Base-by-base conservation (phyloP, 805 yeast genomes). In the Spathaspora sp. region DNA sequence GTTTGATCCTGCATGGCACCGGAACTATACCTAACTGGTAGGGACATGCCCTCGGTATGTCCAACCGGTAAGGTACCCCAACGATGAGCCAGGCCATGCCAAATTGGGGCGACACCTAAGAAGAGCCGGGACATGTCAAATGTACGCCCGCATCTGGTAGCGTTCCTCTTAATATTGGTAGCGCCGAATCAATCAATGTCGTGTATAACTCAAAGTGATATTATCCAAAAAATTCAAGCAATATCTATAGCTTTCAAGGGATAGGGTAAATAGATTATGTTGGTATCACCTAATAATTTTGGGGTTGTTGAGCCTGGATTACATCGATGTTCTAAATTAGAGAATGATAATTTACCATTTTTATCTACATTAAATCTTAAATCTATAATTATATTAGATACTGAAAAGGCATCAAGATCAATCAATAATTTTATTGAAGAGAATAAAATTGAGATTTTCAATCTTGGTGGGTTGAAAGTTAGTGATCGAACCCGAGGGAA, bases 251-350 rank as follows among this genome's bases (percentile, higher is more conserved):
- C 9, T 10, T 31, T 31, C 4, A 14, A 31, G 35, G 8, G 35
- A 35, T 2, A n/a, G 40, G 18, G 18, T 16, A 35, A 31, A 8
- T 10, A 35, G 7, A 35, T 12, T 2, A 90, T 91, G 97, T 75
- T 91, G 31, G 89, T 92, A 0, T 96, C 97, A 1, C 98, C 99
- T 0, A 93, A 90, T 47, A 89, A 88, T 64, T 94, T 88, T 71
- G 96, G 97, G 0, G 76, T 90, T 29, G 97, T 92, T 3, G 97
- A 94, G 68, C 85, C 86, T 23, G 96, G 96, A 0, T 72, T 93
- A 1, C 71, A 88, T 69, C 77, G 97, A 49, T 89, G 97, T 60
- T 79, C 94, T 4, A 83, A 84, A 58, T 68, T 93, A 10, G 93
- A 87, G 53, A 81, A 89, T 1, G 82, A 88, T 52, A 86, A 88